Evolutionary conservation across 148 eudicot genomes (phyloP), one percentile per base, ranked within the genome.

Genomic region (Polygonum maritimum): DNA sequence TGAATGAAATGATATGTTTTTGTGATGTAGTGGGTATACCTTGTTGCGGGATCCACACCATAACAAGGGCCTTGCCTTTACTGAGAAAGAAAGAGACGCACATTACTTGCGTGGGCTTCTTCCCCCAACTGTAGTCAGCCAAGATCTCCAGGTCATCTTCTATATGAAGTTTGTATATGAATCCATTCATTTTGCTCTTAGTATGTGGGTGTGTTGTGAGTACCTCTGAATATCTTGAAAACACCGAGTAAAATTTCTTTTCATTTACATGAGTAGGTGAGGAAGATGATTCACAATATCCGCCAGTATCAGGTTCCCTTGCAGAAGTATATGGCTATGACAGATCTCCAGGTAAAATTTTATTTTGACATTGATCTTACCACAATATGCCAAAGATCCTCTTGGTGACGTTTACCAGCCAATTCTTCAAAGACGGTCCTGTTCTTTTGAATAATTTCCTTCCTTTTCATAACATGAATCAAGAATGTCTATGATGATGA

Each of bases 261-360:
- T 55, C 72, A n/a, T 65, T 36, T 35, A 35, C 65, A 55, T 69
- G 69, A 38, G 47, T 80, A 95, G 98, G 91, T 91, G 76, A 95
- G 88, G 87, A 95, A 92, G 82, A 81, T 92, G 96, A 91, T 95
- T 86, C 81, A 87, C 77, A 89, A 84, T 75, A 75, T 95, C 63
- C 98, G 99, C 41, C 96, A 95, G 26, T 95, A 95, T 84, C 89
- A 95, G 83, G 89, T 92, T 36, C 99, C 99, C 12, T 69, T 95
- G 76, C 99, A 95, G 78, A 85, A 83, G 80, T 95, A 95, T 82
- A 86, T 90, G 96, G 97, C 99, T 74, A 95, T 95, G 99, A 92
- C 91, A 92, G 99, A 95, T 85, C 96, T 92, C 79, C 99, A 95
- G 97, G 99, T 95, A 78, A 39, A 33, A 49, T 58, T 41, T 5